Conservation (phyloP, 129 eudicot genomes). For the Artemisia annua region DNA sequence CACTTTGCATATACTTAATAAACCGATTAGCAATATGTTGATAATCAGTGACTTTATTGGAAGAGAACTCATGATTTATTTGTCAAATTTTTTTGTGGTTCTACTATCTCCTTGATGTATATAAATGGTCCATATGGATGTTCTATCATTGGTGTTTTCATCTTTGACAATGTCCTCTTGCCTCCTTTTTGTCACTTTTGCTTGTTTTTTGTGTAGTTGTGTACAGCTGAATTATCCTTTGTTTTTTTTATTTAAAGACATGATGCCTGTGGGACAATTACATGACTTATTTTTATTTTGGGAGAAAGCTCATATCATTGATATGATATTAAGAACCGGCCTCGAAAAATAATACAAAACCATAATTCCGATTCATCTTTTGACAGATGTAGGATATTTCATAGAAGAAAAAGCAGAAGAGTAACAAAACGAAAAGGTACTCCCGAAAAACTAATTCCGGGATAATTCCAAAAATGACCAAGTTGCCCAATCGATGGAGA, state of each 20-base stretch:
- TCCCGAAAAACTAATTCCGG: background rate
- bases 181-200: conserved; percentile 16
- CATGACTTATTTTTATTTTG: background rate
- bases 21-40: conserved; percentile 21
- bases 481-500: too few species aligned
- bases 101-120: conserved; percentile 15
- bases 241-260: background rate
- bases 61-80: conserved; percentile 32
- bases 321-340: background rate
- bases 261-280: conserved; percentile 14
- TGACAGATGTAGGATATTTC: too few species aligned
- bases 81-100: conserved; percentile 14
- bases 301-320: conserved; percentile 6
- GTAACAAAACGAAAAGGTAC: background rate
- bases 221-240: conserved; percentile 13
- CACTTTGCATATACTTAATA: conserved; percentile 22
- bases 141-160: conserved; percentile 31
- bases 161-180: conserved; percentile 22
- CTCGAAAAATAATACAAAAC: too few species aligned
- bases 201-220: conserved; percentile 24
- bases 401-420: conserved; percentile 3
- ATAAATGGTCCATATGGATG: conserved; percentile 3
- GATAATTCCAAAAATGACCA: too few species aligned
- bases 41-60: conserved; percentile 3
- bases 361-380: background rate